These are phyloP conservation scores for Harringtonia aguacate DNA, from an alignment of 2,329 filamentous ascomycete genomes.

Conservation along the genomic window DNA sequence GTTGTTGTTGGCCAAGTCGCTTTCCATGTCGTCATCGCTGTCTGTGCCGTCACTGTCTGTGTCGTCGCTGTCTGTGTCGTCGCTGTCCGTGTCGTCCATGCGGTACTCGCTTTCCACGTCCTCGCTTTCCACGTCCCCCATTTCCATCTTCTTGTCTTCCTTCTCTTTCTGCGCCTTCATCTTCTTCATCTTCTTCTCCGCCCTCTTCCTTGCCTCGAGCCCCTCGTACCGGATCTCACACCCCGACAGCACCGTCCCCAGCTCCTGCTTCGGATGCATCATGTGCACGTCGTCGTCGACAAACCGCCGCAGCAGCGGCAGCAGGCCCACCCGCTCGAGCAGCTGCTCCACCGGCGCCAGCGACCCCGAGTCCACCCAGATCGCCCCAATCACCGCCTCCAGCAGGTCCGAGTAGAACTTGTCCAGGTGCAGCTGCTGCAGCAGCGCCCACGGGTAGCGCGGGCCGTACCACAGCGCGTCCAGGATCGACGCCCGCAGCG, in stretches of 20 bases:
- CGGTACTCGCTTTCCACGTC: no score
- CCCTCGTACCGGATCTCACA: constrained; percentile 44
- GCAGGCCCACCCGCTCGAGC: constrained; percentile 52
- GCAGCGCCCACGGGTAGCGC: constrained; percentile 66
- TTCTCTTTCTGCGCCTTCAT: constrained; percentile 1
- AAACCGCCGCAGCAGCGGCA: constrained; percentile 51
- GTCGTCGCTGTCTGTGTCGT: no score
- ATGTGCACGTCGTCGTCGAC: constrained; percentile 47
- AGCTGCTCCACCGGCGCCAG: constrained; percentile 49
- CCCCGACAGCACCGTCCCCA: constrained; percentile 47
- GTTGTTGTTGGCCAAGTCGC: no score
- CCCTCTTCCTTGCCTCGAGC: constrained; percentile 13
- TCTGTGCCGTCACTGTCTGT: no score
- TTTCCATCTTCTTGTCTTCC: no score
- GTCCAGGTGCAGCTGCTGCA: constrained; percentile 52
- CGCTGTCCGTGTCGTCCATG: no score
- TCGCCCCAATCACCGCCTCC: constrained; percentile 68
- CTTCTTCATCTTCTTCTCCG: constrained; percentile 12
- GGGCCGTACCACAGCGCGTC: constrained; percentile 35
- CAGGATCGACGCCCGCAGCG: constrained; percentile 36
- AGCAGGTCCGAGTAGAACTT: constrained; percentile 82
- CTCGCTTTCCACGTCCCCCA: no score
- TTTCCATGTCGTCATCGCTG: no score
- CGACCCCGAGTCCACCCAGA: constrained; percentile 70
- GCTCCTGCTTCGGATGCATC: constrained; percentile 55